Evolutionary conservation across 2,329 filamentous ascomycete genomes (phyloP), one percentile per base, ranked within the genome.

Genomic region (Claviceps citrina): DNA sequence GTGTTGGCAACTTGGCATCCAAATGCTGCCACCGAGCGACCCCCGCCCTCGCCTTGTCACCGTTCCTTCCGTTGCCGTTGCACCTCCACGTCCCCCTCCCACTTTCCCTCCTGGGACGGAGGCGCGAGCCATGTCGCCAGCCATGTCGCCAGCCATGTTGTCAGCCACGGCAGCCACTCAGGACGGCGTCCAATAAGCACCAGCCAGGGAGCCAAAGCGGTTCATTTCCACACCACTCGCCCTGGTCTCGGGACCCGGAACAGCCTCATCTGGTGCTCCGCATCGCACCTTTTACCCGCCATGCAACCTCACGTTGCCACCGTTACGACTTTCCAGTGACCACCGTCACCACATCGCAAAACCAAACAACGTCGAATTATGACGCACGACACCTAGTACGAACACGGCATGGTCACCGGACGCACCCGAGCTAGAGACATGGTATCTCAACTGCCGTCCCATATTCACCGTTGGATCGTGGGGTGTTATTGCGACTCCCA

Each of bases 341-440:
- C 4, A 3, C 16, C 31, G 2, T 30, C n/a, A 13, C 13, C 2
- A n/a, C 20, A n/a, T 10, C 5, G 9, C n/a, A n/a, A 15, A 13
- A 15, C 7, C 4, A 27, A 26, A 18, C 27, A 8, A 28, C 19
- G n/a, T 5, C 3, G 6, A 13, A 19, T 35, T 5, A 16, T 16
- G 20, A 12, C n/a, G 7, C 18, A 32, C 15, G 28, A 5, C 22
- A 15, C 12, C 28, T 15, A 13, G 10, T 22, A 31, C 24, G 24
- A 30, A 18, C 38, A 40, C 26, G 27, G 8, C 38, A 40, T 24
- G 25, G 20, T 36, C 26, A 40, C 38, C 31, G 25, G 38, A 36
- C 20, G 18, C 38, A 19, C 20, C 34, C 19, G 13, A 18, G 9
- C 36, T 22, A n/a, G n/a, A n/a, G 13, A 13, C 30, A 15, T 7